Percentiles rank a stretch among this genome's conserved stretches.
Conservation (phyloP, 495 filamentous ascomycete species). For the Lophiostoma macrostomum region DNA sequence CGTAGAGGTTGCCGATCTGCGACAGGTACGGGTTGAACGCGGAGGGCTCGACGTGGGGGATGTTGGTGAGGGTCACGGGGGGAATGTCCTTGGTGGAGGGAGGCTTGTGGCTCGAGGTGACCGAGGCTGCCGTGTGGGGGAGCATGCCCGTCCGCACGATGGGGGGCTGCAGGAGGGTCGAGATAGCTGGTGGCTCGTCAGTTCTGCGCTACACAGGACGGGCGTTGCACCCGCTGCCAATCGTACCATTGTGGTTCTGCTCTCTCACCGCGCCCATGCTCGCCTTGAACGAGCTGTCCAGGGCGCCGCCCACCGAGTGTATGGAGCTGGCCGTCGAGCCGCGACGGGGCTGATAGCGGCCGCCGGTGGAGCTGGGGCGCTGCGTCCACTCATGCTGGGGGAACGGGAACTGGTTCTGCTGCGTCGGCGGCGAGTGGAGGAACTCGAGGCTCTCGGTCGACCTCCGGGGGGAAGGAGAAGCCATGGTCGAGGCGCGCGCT, state of each 20-base stretch:
- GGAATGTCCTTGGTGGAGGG: slow-evolving; percentile 93
- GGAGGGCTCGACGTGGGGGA: slow-evolving; percentile 73
- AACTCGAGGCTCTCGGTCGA: slow-evolving; percentile 36
- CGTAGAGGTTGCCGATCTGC: slow-evolving; percentile 76
- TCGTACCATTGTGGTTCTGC: slow-evolving; percentile 72
- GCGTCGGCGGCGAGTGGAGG: slow-evolving; percentile 31
- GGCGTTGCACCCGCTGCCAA: slow-evolving; percentile 1
- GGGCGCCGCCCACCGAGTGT: slow-evolving; percentile 59
- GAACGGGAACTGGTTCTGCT: slow-evolving; percentile 39
- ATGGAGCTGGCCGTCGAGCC: slow-evolving; percentile 87
- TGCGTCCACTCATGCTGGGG: slow-evolving; percentile 36
- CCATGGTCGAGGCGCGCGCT: slow-evolving; percentile 32
- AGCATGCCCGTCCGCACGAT: slow-evolving; percentile 83
- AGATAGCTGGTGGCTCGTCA: slow-evolving; percentile 64
- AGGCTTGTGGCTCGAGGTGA: slow-evolving; percentile 67
- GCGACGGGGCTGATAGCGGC: slow-evolving; percentile 56
- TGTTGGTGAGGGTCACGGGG: slow-evolving; percentile 87
- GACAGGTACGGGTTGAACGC: slow-evolving; percentile 80
- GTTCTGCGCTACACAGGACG: not conserved
- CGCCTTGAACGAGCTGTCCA: slow-evolving; percentile 61
- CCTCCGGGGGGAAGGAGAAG: slow-evolving; percentile 36
- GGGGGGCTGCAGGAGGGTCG: slow-evolving; percentile 84
- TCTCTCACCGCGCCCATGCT: slow-evolving; percentile 65
- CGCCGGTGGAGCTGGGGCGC: slow-evolving; percentile 40
- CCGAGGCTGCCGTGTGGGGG: slow-evolving; percentile 65